phyloP scores from a whole-genome alignment of 225 moss, liverwort and hornwort species.

The Polytrichum formosum region DNA sequence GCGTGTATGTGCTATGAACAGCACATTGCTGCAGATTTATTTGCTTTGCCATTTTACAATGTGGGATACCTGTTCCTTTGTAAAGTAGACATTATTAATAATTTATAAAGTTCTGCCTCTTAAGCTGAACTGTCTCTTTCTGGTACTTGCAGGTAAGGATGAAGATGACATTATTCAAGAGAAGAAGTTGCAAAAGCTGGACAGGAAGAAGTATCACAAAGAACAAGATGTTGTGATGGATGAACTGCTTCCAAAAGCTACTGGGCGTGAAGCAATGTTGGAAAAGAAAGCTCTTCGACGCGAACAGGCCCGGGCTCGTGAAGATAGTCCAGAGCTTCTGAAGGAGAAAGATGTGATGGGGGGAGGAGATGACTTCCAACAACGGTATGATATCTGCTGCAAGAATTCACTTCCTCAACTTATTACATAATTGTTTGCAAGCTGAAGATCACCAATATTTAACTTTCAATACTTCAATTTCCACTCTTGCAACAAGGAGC shows the following conservation, averaged over 20 bases:
- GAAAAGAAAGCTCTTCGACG: slow-evolving; percentile 82
- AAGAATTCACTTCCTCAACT: not conserved
- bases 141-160: slow-evolving; percentile 34
- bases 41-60: no score
- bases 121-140: not conserved
- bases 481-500: no score
- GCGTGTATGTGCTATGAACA: no score
- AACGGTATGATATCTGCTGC: slow-evolving; percentile 34
- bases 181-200: slow-evolving; percentile 45
- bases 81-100: no score
- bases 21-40: no score
- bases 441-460: no score
- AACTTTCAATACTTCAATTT: no score
- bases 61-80: no score
- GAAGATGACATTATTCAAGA: slow-evolving; percentile 55
- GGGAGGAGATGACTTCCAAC: slow-evolving; percentile 85
- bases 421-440: not conserved
- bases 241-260: slow-evolving; percentile 80
- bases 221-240: slow-evolving; percentile 64
- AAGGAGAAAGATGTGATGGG: slow-evolving; percentile 89
- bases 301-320: slow-evolving; percentile 73
- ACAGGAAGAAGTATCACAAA: slow-evolving; percentile 64
- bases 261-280: slow-evolving; percentile 70
- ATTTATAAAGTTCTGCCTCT: no score
- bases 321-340: slow-evolving; percentile 74